Base-by-base conservation (phyloP, 2,329 filamentous ascomycete genomes). In the Trichoderma sp. region DNA sequence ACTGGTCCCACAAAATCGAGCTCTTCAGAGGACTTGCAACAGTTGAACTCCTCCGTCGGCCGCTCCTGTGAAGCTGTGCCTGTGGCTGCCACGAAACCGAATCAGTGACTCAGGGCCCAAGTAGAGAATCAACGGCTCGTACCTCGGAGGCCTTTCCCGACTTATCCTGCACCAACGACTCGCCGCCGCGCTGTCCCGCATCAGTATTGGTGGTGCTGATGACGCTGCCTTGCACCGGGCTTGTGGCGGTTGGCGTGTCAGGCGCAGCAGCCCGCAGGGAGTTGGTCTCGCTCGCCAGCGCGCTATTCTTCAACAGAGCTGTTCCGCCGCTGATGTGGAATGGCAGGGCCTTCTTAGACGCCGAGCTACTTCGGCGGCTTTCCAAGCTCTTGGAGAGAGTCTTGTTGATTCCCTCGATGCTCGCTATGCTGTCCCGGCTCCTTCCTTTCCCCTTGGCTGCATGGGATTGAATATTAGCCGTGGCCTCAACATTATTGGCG, bases 311-410 rank as follows among this genome's bases (percentile, higher is more conserved):
- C 43, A 82, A 74, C 63, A 81, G 69, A 13, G 77, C 77, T 5
- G 82, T 80, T n/a, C 80, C 77, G 16, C 80, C 79, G n/a, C 63
- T 52, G 4, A 82, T 78, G 47, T 82, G 81, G 72, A 88, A 85
- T 1, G 87, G 88, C 11, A 89, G 79, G 43, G 91, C 91, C 77
- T 93, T 94, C 80, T 92, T 94, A 69, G 92, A 96, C 66, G 87
- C 91, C 16, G 91, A 92, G 79, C 94, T 97, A 77, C 93, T 97
- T 55, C 95, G 91, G 64, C 95, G 89, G 80, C 92, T 97, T 78
- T 97, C 94, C 31, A 98, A 87, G 78, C 93, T 97, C 81, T 93
- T 96, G 70, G 91, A 94, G 16, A 94, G 82, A 6, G 91, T 93
- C 80, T 91, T 92, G 75, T 91, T 92, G 61, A 92, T 91, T 29